Percentiles rank a stretch among this genome's conserved stretches.
Conservation (phyloP, 192 early-diverging fungal genomes). For the Mortierella antarctica region DNA sequence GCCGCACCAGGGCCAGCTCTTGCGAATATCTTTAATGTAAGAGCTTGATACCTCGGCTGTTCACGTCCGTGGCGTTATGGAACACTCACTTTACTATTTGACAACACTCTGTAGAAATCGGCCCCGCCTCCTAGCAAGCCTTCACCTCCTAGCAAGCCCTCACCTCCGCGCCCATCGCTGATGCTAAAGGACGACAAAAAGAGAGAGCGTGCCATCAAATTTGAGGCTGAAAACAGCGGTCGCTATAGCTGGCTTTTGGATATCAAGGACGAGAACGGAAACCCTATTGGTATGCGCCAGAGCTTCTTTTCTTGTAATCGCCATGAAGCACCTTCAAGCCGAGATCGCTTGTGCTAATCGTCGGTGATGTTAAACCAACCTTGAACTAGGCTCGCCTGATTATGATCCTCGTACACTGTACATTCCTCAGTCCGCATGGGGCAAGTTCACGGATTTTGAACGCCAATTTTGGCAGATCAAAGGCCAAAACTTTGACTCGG, state of each 20-base stretch:
- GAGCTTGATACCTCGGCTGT: neutral
- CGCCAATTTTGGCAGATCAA: conserved; percentile 99
- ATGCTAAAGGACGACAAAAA: conserved; percentile 50
- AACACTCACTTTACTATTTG: neutral
- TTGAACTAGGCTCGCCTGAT: conserved; percentile 64
- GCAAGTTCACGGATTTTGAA: conserved; percentile 94
- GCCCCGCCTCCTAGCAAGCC: conserved; percentile 11
- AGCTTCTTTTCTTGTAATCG: neutral
- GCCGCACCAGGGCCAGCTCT: neutral
- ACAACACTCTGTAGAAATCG: neutral
- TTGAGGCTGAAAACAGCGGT: conserved; percentile 87
- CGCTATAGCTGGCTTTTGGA: conserved; percentile 91
- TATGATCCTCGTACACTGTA: conserved; percentile 94
- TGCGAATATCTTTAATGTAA: conserved; percentile 32
- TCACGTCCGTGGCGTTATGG: neutral
- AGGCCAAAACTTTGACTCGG: conserved; percentile 85
- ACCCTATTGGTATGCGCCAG: conserved; percentile 59
- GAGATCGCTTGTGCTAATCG: neutral
- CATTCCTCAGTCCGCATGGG: conserved; percentile 85
- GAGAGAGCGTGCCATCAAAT: conserved; percentile 69
- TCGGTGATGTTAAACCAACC: neutral
- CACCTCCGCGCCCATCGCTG: conserved; percentile 14
- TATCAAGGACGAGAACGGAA: conserved; percentile 80
- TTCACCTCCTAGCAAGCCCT: neutral
- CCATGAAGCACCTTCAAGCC: neutral